These are phyloP conservation scores for Amaranthus hypochondriacus DNA, from an alignment of 148 eudicot genomes.

Conservation along the genomic window DNA sequence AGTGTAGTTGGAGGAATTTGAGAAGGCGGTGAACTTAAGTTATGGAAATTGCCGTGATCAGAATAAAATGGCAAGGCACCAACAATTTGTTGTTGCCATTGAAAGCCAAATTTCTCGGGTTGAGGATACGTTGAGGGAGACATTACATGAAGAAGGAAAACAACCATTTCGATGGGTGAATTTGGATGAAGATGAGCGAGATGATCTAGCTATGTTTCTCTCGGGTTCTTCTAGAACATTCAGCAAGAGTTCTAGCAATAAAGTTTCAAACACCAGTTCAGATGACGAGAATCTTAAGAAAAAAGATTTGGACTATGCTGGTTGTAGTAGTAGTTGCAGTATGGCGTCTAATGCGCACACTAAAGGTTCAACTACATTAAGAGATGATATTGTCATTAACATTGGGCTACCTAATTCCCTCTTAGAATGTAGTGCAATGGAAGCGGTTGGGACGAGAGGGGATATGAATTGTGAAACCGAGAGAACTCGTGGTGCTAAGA, in stretches of 20 bases:
- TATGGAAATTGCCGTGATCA: conserved; percentile 59
- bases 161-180: conserved; percentile 71
- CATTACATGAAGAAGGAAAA: conserved; percentile 47
- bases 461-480: conserved; percentile 38
- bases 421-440: conserved; percentile 30
- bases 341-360: conserved; percentile 16
- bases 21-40: conserved; percentile 64
- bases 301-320: conserved; percentile 26
- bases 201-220: conserved; percentile 81
- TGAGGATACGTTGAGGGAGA: conserved; percentile 54
- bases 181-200: conserved; percentile 76
- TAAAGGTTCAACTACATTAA: conserved; percentile 13
- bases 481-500: conserved; percentile 36
- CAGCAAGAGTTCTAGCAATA: conserved; percentile 24
- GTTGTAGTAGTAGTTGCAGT: conserved; percentile 23
- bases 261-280: conserved; percentile 12
- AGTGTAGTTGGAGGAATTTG: conserved; percentile 84
- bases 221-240: conserved; percentile 43
- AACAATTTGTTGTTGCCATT: conserved; percentile 69
- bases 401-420: conserved; percentile 19
- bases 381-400: conserved; percentile 32
- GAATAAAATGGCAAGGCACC: conserved; percentile 54
- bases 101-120: conserved; percentile 65
- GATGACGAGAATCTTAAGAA: conserved; percentile 20
- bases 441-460: conserved; percentile 31